These are phyloP conservation scores for Trichoderma asperellum DNA, from an alignment of 2,329 filamentous ascomycete genomes.

Conservation along the genomic window DNA sequence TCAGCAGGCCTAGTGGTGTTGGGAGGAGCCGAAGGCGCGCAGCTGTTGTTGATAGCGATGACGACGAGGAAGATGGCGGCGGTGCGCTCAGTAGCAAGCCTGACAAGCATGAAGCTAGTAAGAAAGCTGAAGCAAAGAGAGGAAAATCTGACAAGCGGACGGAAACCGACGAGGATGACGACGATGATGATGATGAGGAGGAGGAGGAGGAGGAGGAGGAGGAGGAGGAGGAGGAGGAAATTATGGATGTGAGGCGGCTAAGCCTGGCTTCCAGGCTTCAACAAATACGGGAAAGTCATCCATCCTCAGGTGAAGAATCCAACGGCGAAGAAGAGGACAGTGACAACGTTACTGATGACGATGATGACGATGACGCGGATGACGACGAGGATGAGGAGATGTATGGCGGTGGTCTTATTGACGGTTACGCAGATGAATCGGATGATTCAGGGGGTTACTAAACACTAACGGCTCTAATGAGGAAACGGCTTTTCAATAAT, in stretches of 20 bases:
- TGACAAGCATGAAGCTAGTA: neutral
- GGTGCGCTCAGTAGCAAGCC: neutral
- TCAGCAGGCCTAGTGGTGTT: neutral
- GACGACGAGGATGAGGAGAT: conserved; percentile 34
- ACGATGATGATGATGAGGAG: conserved; percentile 13
- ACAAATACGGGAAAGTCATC: conserved; percentile 30
- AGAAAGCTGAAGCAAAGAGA: conserved; percentile 27
- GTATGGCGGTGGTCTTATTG: conserved; percentile 37
- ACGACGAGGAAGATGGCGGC: conserved; percentile 26
- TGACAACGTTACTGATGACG: conserved; percentile 27
- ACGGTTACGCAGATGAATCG: conserved; percentile 43
- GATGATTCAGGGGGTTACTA: conserved; percentile 34
- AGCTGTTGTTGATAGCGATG: conserved; percentile 2
- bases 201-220: conserved; percentile 28
- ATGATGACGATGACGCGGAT: conserved; percentile 21
- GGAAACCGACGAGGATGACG: conserved; percentile 24
- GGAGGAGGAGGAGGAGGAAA: conserved; percentile 30
- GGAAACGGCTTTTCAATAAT: neutral
- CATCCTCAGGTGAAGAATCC: conserved; percentile 31
- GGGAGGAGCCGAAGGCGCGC: conserved; percentile 7
- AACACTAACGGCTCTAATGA: neutral
- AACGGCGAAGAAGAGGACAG: conserved; percentile 29
- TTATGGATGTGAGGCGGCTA: conserved; percentile 28
- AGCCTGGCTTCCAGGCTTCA: conserved; percentile 36
- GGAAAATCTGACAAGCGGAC: neutral